Conservation (phyloP, 208 protist species). For the Trypanosomatidae sp. region DNA sequence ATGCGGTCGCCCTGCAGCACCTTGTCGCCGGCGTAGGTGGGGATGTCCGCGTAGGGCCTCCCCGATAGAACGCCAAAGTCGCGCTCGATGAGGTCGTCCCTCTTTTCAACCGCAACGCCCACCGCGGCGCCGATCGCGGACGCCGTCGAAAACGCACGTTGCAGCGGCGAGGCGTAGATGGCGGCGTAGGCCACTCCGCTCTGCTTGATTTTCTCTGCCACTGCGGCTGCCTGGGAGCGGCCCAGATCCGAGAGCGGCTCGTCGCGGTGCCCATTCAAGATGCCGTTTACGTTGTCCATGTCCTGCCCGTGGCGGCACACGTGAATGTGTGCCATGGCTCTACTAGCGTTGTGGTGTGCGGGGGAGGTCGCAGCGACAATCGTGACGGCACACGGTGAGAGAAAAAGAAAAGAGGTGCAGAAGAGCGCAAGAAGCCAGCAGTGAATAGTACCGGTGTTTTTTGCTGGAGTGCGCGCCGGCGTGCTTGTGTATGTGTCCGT, state of each 20-base stretch:
- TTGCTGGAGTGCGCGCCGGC: too few relatives aligned
- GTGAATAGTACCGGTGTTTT: too few relatives aligned
- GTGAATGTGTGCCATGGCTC: constrained; percentile 57
- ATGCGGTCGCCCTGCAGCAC: constrained; percentile 80
- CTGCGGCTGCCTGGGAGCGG: constrained; percentile 48
- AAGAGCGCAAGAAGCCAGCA: too few relatives aligned
- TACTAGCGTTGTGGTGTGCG: too few relatives aligned
- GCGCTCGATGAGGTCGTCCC: constrained; percentile 74
- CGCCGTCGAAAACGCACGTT: constrained; percentile 70
- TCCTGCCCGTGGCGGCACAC: constrained; percentile 90
- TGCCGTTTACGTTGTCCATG: constrained; percentile 74
- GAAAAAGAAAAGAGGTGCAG: too few relatives aligned
- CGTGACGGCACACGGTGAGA: not conserved
- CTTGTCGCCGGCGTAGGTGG: constrained; percentile 61
- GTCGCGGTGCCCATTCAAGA: constrained; percentile 89
- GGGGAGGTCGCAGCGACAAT: not conserved
- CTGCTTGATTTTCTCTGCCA: constrained; percentile 50
- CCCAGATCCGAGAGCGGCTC: constrained; percentile 75
- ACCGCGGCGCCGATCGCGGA: constrained; percentile 46
- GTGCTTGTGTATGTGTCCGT: too few relatives aligned
- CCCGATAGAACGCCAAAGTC: constrained; percentile 91
- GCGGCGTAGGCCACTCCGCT: constrained; percentile 46
- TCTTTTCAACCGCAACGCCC: constrained; percentile 35
- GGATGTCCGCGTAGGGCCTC: constrained; percentile 69
- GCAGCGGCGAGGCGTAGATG: constrained; percentile 80